Evolutionary conservation across 163 green algal species (phyloP).

Genomic region (Scenedesmus sp.): DNA sequence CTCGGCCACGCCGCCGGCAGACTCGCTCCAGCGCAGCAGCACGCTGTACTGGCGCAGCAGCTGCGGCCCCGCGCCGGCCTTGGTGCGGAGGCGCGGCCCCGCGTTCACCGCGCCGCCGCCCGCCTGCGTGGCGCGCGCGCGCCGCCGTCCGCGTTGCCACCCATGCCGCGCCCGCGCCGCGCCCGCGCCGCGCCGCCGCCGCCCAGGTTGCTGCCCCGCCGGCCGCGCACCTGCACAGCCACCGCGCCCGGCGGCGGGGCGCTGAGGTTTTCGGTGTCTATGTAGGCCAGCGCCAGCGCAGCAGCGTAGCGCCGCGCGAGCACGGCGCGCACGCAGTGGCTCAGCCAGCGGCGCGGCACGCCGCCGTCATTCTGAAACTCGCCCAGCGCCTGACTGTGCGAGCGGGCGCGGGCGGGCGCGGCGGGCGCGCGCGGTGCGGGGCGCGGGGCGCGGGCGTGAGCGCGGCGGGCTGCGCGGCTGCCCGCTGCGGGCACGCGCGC

Average conservation of each 20-base stretch:
- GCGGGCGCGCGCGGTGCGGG: no score
- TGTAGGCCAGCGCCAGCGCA: slow-evolving; percentile 36
- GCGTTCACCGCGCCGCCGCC: background rate
- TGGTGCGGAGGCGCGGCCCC: background rate
- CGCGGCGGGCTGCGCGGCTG: no score
- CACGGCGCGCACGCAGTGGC: slow-evolving; percentile 20
- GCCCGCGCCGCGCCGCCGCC: background rate
- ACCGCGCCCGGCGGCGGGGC: no score
- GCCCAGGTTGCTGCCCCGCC: background rate
- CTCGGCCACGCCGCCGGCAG: background rate
- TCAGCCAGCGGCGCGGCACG: slow-evolving; percentile 19
- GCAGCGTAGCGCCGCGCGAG: slow-evolving; percentile 14
- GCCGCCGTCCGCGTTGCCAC: background rate
- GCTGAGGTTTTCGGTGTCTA: slow-evolving; percentile 22
- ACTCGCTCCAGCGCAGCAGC: slow-evolving; percentile 19
- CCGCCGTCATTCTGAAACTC: background rate
- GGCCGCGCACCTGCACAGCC: background rate
- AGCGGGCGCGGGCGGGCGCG: no score
- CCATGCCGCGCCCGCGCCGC: no score
- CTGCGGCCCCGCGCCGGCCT: background rate
- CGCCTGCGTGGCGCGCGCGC: background rate
- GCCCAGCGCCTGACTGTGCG: slow-evolving; percentile 21
- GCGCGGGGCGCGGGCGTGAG: no score
- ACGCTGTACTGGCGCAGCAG: slow-evolving; percentile 41
- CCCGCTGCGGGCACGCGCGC: no score